A percentile compares a stretch with the other conserved stretches of the same genome.
Conservation (phyloP, 192 early-diverging fungal genomes). For the Pilaira anomala region DNA sequence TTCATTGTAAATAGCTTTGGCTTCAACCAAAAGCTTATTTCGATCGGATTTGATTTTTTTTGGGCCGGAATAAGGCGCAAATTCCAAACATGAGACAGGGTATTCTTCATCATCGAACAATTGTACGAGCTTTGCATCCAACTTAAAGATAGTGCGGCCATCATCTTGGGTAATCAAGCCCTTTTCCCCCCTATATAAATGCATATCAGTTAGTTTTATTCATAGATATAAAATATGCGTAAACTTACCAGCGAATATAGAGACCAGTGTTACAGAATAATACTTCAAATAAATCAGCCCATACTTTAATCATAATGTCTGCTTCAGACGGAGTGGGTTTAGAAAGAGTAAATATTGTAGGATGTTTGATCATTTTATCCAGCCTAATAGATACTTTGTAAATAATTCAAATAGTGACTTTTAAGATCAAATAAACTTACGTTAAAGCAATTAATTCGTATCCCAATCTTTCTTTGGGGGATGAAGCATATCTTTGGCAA, state of each 20-base stretch:
- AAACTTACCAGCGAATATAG: constrained; percentile 3
- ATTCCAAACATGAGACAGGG: neutral
- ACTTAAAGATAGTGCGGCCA: neutral
- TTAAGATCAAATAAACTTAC: constrained; percentile 1
- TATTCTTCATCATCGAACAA: neutral
- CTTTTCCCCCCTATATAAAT: constrained; percentile 9
- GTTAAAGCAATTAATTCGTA: neutral
- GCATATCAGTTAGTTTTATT: constrained; percentile 1
- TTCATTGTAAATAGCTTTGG: neutral
- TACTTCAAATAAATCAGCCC: neutral
- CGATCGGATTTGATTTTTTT: constrained; percentile 5
- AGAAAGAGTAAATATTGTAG: neutral
- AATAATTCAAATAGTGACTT: constrained; percentile 4
- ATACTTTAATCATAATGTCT: neutral
- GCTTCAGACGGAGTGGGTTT: neutral
- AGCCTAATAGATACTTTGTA: neutral
- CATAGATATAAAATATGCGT: neutral
- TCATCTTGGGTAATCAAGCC: neutral
- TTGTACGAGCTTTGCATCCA: constrained; percentile 1
- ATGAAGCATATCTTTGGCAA: neutral
- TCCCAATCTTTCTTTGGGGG: neutral
- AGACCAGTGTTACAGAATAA: neutral
- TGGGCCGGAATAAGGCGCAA: neutral
- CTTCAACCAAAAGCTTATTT: neutral
- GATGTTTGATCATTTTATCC: neutral